Evolutionary conservation across 2,329 filamentous ascomycete species (phyloP), one percentile per base, ranked within the genome.

Genomic region (Rachicladosporium sp.): DNA sequence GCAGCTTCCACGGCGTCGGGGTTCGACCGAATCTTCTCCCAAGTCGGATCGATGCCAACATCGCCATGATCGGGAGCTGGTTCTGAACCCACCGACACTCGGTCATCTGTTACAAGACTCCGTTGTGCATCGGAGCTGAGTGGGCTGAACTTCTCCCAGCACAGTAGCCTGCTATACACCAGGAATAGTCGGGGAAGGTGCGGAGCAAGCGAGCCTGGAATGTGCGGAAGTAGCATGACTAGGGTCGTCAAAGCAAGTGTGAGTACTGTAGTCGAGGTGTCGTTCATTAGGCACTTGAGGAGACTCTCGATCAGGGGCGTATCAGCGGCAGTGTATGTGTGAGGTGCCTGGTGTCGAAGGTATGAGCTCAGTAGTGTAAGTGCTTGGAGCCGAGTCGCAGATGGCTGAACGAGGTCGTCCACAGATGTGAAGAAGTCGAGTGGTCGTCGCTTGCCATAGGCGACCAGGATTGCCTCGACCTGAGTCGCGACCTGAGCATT

Each of bases 141-240:
- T 4, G 55, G 47, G 31, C 59, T 66, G 45, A 70, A 64, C 43
- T 67, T 68, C 49, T 87, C 80, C 82, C 84, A 91, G 53, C 88
- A 91, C 0, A 91, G 63, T 33, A 89, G 61, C 36, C 85, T 71
- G 40, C 80, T 82, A 57, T 91, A 91, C 38, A 91, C 79, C 45
- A 87, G 80, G 68, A 89, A 91, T 11, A 91, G 65, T 12, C 76
- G 74, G 23, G 82, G 78, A 4, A 91, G 67, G 53, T 80, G 73
- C 1, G 74, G 70, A 2, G 78, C 75, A 10, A 88, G 62, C 2
- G 80, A 79, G 49, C 74, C 79, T 1, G 83, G 83, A 59, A 89
- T 83, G 54, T 88, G 82, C 2, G 84, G 84, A 36, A 91, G 60
- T 21, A 89, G 75, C 84, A 91, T 91, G 47, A 84, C 80, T 43